Evolutionary conservation across 176 grass and related monocot genomes (phyloP), one percentile per base, ranked within the genome.

Genomic region (Zoysia japonica): DNA sequence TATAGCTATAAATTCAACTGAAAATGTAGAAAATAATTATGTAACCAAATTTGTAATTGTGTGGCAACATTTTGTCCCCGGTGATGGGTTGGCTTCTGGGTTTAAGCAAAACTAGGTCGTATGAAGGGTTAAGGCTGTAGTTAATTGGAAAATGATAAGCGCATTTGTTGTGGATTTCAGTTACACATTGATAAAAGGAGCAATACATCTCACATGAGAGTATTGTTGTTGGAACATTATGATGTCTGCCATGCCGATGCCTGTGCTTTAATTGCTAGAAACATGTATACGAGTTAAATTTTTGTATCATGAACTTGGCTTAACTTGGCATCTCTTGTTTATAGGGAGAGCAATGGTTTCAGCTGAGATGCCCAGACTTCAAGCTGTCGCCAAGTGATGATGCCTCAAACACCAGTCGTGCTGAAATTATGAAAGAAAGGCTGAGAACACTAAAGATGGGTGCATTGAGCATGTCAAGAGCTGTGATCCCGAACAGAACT

Each of bases 341-440:
- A 7, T 75, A 93, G 91, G 88, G 88, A 65, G 91, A 93, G 64
- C 78, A 82, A 57, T 93, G 91, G 91, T 93, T 84, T 86, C 71
- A 88, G 49, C 71, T 76, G 19, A 90, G 41, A 54, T 78, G 81
- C 62, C 19, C 47, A 54, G 61, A 76, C 78, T 82, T 65, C 7
- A 84, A 84, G 81, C 65, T 49, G 11, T 4, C 55, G 2, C 42
- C n/a, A 45, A 44, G 11, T 56, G 66, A 81, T 43, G 51, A 61
- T 47, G 39, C 47, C 5, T 20, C 6, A 11, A 39, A 72, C 69
- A 16, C 46, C 2, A 60, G 71, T 75, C 37, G 12, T 7, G 83
- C 83, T 49, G 85, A 90, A 75, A 28, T 90, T 74, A 28, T 62
- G 53, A 86, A 88, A 77, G 88, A 90, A 72, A 93, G 88, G 80